Conservation (phyloP, 495 filamentous ascomycete genomes). For the Trichoderma gamsii region DNA sequence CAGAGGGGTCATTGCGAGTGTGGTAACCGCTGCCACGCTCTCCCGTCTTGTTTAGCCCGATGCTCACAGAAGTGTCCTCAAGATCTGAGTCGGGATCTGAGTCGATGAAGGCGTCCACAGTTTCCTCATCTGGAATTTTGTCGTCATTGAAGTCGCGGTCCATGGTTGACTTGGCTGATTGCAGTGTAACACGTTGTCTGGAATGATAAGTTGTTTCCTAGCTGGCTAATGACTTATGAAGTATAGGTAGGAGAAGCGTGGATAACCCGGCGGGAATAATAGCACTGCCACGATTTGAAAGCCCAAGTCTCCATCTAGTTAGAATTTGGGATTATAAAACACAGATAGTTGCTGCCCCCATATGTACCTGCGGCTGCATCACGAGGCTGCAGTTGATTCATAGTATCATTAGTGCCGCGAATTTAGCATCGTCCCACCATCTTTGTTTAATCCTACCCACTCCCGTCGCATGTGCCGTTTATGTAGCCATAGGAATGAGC, state of each 20-base stretch:
- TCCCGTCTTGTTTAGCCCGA: conserved; percentile 17
- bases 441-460: not conserved
- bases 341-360: not conserved
- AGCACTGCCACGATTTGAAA: not conserved
- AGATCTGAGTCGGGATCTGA: not conserved
- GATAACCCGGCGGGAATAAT: not conserved
- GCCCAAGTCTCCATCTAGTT: not conserved
- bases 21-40: conserved; percentile 22
- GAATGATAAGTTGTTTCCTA: not conserved
- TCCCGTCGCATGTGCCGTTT: not conserved
- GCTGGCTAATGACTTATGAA: not conserved
- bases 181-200: not conserved
- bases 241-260: not conserved
- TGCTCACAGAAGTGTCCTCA: conserved; percentile 9
- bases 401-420: not conserved
- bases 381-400: not conserved
- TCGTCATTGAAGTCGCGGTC: not conserved
- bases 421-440: not conserved
- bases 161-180: not conserved
- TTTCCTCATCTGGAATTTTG: not conserved
- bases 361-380: conserved; percentile 4
- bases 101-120: not conserved
- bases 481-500: not conserved
- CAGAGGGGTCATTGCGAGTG: conserved; percentile 23
- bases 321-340: not conserved